Conservation (phyloP, 2,329 filamentous ascomycete genomes). For the Pestalotiopsis fici region DNA sequence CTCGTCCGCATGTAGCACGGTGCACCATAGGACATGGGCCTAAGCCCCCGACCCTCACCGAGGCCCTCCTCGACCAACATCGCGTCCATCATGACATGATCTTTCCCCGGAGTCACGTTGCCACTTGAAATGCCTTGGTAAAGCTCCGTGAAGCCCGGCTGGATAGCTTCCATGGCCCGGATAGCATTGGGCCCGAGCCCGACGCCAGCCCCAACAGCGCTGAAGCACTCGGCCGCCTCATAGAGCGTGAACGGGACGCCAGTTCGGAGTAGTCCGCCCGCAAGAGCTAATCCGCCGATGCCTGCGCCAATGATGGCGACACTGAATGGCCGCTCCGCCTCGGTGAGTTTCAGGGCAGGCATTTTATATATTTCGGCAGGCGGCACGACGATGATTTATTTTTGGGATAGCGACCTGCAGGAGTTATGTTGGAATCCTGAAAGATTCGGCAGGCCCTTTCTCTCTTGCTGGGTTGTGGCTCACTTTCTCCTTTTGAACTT, state of each 20-base stretch:
- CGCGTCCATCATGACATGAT: slow-evolving; percentile 41
- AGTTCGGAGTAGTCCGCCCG: slow-evolving; percentile 26
- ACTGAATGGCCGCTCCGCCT: slow-evolving; percentile 9
- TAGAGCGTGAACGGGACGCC: slow-evolving; percentile 26
- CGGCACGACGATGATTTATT: neutral
- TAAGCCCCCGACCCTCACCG: slow-evolving; percentile 35
- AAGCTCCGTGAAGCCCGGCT: slow-evolving; percentile 33
- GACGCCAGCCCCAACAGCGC: slow-evolving; percentile 29
- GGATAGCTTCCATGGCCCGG: slow-evolving; percentile 40
- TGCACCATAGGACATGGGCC: slow-evolving; percentile 34
- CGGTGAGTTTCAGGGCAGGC: neutral
- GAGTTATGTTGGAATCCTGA: neutral
- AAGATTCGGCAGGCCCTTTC: neutral
- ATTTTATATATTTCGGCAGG: neutral
- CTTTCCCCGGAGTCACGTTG: slow-evolving; percentile 36
- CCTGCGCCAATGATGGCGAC: slow-evolving; percentile 29
- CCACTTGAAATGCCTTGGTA: slow-evolving; percentile 38
- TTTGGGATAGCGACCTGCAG: neutral
- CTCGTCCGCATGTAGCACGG: slow-evolving; percentile 36
- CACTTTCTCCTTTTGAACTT: neutral
- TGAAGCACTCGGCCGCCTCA: slow-evolving; percentile 23
- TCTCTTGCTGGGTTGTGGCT: neutral
- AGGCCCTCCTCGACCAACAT: slow-evolving; percentile 38
- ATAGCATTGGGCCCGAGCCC: slow-evolving; percentile 41
- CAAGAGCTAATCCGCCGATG: slow-evolving; percentile 27